These are phyloP conservation scores for Multifurca ochricompacta DNA, from an alignment of 768 basidiomycete species.

Conservation along the genomic window DNA sequence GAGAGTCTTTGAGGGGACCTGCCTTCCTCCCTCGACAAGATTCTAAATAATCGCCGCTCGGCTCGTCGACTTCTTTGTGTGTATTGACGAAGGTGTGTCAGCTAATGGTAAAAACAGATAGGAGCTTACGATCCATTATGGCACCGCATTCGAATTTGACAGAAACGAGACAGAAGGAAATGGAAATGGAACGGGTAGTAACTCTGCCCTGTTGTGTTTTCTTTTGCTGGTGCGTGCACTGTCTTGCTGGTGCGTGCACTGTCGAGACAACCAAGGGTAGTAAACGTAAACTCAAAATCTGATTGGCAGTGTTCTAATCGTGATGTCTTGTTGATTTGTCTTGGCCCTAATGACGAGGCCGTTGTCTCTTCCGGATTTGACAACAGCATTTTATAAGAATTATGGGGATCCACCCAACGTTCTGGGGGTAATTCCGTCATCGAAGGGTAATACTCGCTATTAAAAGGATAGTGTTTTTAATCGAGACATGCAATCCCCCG, in stretches of 20 bases:
- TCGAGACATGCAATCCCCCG: slow-evolving; percentile 49
- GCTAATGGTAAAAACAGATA: too few relatives aligned
- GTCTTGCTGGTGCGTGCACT: slow-evolving; percentile 71
- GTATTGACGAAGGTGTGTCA: slow-evolving; percentile 24
- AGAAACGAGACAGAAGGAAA: not conserved
- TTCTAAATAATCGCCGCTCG: not conserved
- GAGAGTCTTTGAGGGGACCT: not conserved
- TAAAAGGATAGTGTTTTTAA: slow-evolving; percentile 78
- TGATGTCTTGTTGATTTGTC: slow-evolving; percentile 72
- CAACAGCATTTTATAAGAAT: slow-evolving; percentile 72
- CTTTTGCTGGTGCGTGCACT: slow-evolving; percentile 56
- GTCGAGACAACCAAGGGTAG: slow-evolving; percentile 84
- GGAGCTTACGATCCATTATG: not conserved
- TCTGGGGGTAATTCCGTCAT: slow-evolving; percentile 67
- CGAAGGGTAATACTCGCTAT: slow-evolving; percentile 81
- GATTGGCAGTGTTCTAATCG: too few relatives aligned
- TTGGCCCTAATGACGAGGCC: slow-evolving; percentile 71
- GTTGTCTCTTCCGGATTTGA: slow-evolving; percentile 82
- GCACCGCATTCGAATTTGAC: not conserved
- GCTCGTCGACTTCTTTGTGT: slow-evolving; percentile 24
- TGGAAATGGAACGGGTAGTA: slow-evolving; percentile 17
- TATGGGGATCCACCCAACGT: slow-evolving; percentile 61
- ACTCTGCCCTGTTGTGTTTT: slow-evolving; percentile 47
- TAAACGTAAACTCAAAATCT: too few relatives aligned
- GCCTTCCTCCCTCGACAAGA: not conserved